Evolutionary conservation across 164 flowering plant species (phyloP), one percentile per base, ranked within the genome.

Genomic region (Cinnamomum chago): DNA sequence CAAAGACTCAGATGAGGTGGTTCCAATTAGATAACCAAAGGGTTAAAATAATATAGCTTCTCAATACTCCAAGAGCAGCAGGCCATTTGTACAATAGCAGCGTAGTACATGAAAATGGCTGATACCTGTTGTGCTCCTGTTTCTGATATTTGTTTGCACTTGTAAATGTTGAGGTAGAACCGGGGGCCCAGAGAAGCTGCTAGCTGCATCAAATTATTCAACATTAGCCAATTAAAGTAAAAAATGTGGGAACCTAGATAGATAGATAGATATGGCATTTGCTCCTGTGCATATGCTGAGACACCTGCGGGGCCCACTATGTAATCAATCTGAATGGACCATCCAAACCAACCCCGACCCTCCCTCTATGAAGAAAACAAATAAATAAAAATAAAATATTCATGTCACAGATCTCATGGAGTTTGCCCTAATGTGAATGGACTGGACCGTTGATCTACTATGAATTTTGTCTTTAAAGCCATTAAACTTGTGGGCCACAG

Each of bases 121-220:
- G 76, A 12, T 85, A 92, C 98, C 83, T 95, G 98, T 76, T 95
- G 99, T 14, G 99, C 98, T 80, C 99, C 99, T 50, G 98, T 95
- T 86, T 95, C 98, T 33, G 97, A 92, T 80, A 95, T 90, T 23
- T 90, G 95, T 86, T 89, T 93, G 92, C 99, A 95, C 77, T 90
- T 95, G 85, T 92, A 95, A 60, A 95, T 95, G 82, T 95, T 95
- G 76, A 76, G 84, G 81, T 86, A 95, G 83, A 95, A 93, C 68
- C 94, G 93, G 74, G 99, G 99, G 68, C 91, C 95, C 78, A 95
- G 97, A 71, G 95, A 92, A 62, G 98, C 90, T 62, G 99, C 99
- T 65, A 95, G 92, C 98, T 95, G 97, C 85, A 88, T 18, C 62
- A 25, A 71, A 73, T 25, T 52, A 66, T 40, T 7, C 62, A 64